Conservation (phyloP, 495 filamentous ascomycete genomes). For the Aspergillus biplanus region DNA sequence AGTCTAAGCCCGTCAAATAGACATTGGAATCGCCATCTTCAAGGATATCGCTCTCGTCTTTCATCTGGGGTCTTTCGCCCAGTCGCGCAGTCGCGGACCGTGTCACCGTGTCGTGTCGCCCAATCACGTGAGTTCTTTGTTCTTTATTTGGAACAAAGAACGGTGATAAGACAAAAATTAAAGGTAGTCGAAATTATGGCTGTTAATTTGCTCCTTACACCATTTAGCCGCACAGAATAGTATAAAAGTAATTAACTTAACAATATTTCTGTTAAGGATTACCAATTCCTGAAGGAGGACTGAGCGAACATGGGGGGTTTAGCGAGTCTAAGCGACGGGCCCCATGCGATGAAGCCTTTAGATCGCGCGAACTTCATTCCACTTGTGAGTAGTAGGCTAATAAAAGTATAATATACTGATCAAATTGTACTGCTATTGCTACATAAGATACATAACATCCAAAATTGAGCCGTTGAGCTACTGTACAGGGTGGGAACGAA, state of each 20-base stretch:
- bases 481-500: slow-evolving; percentile 9
- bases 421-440: slow-evolving; percentile 5
- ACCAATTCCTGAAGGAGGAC: no score
- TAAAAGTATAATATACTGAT: background rate
- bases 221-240: no score
- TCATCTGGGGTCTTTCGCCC: background rate
- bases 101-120: slow-evolving; percentile 6
- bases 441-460: slow-evolving; percentile 25
- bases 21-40: slow-evolving; percentile 5
- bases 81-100: slow-evolving; percentile 15
- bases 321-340: background rate
- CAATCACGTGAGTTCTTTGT: slow-evolving; percentile 8
- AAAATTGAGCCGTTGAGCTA: slow-evolving; percentile 7
- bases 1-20: background rate
- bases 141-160: no score
- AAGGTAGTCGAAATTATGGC: no score
- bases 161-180: no score
- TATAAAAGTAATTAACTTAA: no score
- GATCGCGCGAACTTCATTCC: background rate
- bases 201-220: no score
- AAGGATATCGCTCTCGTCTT: background rate
- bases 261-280: no score
- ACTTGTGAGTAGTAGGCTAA: background rate
- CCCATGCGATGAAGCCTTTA: background rate
- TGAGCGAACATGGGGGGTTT: background rate